Evolutionary conservation across 2,329 filamentous ascomycete species (phyloP), one percentile per base, ranked within the genome.

Genomic region (Phoma sp.): DNA sequence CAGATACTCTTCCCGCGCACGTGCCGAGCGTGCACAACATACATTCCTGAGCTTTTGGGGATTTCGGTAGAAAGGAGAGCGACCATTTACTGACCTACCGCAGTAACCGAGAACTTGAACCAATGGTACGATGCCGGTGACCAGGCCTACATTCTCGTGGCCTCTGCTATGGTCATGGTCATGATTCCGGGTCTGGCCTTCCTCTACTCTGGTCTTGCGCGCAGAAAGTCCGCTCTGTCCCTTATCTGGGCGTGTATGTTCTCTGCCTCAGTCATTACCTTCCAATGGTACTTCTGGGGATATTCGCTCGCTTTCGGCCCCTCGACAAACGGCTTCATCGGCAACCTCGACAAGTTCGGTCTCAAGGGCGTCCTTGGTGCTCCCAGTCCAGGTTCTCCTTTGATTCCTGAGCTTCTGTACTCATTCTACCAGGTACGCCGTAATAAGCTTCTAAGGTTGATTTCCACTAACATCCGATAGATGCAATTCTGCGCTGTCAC

Each of bases 271-370:
- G 87, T 98, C 72, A 84, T 97, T 74, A 89, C 91, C 51, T 97
- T 99, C 81, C 95, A 99, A 80, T 99, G 95, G 95, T 98, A 97
- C 73, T 97, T 99, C 77, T 98, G 95, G 93, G 95, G 95, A 30
- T 99, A 96, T 77, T 96, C 93, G 12, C 83, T 99, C 57, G 93
- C 93, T 46, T 97, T 98, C 78, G 95, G 90, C 70, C 82, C 84
- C 36, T 90, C 88, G 4, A 92, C 85, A 64, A 97, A 91, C 78
- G 89, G 91, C 47, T 98, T 90, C 79, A 98, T 99, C 71, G 95
- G 95, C 49, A 87, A 98, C 74, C 79, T 99, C 50, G 84, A 87
- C 65, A 90, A 96, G 76, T 96, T 98, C 67, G 95, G 92, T 57
- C 83, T 99, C 66, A 88, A 86, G 82, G 91, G 92, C 71, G 91